Conservation (phyloP, 1,284 basidiomycete species). For the Gomphus bonarii region DNA sequence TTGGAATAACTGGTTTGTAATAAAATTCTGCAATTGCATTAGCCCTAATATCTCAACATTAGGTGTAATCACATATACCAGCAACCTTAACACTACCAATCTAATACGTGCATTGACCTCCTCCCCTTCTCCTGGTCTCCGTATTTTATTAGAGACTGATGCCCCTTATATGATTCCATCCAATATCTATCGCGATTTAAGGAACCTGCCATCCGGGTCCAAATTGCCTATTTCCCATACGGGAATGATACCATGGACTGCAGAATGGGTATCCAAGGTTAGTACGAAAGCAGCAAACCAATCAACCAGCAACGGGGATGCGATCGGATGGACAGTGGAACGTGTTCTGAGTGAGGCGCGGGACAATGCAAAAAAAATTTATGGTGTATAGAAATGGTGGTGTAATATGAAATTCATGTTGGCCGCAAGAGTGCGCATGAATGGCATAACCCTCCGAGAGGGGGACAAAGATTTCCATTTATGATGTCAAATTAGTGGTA, state of each 20-base stretch:
- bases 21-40: not conserved
- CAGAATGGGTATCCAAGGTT: conserved; percentile 54
- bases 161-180: conserved; percentile 76
- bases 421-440: too few species aligned
- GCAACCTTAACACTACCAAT: conserved; percentile 55
- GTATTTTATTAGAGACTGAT: conserved; percentile 72
- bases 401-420: not conserved
- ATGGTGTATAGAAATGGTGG: conserved; percentile 36
- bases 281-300: conserved; percentile 27
- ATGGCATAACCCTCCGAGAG: too few species aligned
- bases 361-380: conserved; percentile 53
- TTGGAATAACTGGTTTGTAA: conserved; percentile 61
- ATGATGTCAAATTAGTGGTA: too few species aligned
- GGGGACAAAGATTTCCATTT: too few species aligned
- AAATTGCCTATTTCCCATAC: conserved; percentile 63
- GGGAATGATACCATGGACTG: conserved; percentile 77
- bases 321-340: conserved; percentile 36
- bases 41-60: not conserved
- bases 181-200: conserved; percentile 42
- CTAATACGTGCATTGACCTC: conserved; percentile 44
- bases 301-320: not conserved
- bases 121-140: conserved; percentile 21
- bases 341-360: conserved; percentile 52
- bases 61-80: conserved; percentile 71
- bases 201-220: not conserved